Base-by-base conservation (phyloP, 2,329 filamentous ascomycete species). In the Diaporthe sp. region DNA sequence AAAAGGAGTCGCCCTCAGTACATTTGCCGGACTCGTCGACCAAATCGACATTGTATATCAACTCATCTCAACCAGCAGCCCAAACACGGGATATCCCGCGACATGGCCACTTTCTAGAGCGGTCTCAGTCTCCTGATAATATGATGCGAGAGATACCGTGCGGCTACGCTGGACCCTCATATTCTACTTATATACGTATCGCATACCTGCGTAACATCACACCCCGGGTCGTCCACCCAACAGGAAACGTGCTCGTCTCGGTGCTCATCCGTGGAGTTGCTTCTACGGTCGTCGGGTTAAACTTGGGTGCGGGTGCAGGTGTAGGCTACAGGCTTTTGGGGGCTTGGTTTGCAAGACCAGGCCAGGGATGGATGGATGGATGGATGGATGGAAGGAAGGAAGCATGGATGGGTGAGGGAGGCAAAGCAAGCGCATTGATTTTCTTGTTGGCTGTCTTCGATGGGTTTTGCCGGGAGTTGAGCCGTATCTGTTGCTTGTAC, bases 1-100 rank as follows among this genome's bases (percentile, higher is more conserved):
- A 39, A 57, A 51, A 25, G 39, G 44, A 44, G 57, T 17, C 28
- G 57, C 39, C 22, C 46, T 37, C 28, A 53, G 31, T 49, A 61
- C 62, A 67, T 37, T 46, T 62, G 46, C 68, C 46, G 49, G 57
- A 59, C 25, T n/a, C 31, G 73, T 53, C 74, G 31, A 49, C 65
- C 22, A 51, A 15, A 67, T 62, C 74, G 62, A 74, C 37, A 19
- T 55, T 76, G 74, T 76, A 76, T 65, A 76, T 71, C 72, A 69
- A 42, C 57, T 39, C 57, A 67, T 28, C 31, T 55, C n/a, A 37
- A 10, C 74, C 62, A 76, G 65, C 65, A 59, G 62, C 65, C 68
- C 39, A 58, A 42, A 17, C 22, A 44, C 17, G 22, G n/a, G 37
- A 51, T 25, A 19, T 49, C 13, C 19, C 6, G 6, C 10, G 34